A percentile compares a stretch with the other conserved stretches of the same genome.
phyloP scores from a whole-genome alignment of 1,284 basidiomycete genomes.

The Tremellales sp. region DNA sequence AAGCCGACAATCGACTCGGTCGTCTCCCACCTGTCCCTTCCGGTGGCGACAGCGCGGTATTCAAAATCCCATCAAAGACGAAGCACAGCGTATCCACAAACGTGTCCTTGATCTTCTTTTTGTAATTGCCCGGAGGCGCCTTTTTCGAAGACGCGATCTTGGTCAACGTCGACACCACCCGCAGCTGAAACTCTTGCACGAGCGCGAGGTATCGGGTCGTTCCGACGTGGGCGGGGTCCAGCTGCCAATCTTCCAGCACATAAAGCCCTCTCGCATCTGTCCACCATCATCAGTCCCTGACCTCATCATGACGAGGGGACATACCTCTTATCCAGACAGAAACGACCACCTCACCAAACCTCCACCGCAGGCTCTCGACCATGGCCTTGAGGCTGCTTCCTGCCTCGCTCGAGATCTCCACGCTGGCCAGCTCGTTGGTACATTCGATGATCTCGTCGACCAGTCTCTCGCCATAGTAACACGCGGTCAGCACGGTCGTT shows the following conservation, averaged over 20 bases:
- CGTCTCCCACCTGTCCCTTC: conserved; percentile 10
- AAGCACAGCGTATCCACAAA: conserved; percentile 86
- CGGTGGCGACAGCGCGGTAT: conserved; percentile 56
- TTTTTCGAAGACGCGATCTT: conserved; percentile 59
- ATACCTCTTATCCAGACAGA: conserved; percentile 77
- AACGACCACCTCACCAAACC: conserved; percentile 78
- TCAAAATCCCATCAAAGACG: conserved; percentile 83
- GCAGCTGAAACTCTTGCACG: conserved; percentile 77
- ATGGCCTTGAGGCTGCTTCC: conserved; percentile 65
- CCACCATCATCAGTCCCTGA: neutral
- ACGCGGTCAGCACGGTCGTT: conserved; percentile 77
- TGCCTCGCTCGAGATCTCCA: conserved; percentile 77
- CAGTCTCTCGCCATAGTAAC: conserved; percentile 73
- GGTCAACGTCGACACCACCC: conserved; percentile 72
- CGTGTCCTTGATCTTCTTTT: conserved; percentile 70
- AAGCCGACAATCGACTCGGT: conserved; percentile 47
- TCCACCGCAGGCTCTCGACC: conserved; percentile 79
- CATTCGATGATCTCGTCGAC: conserved; percentile 81
- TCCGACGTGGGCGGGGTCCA: conserved; percentile 51
- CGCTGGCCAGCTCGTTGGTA: conserved; percentile 70
- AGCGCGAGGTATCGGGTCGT: conserved; percentile 61
- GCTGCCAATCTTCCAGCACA: conserved; percentile 79
- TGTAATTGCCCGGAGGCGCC: conserved; percentile 37
- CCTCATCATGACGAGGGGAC: conserved; percentile 17
- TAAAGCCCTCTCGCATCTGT: conserved; percentile 84